Percentiles rank a stretch among this genome's conserved stretches.
Conservation (phyloP, 345 rosid species). For the Eutrema heterophyllum region DNA sequence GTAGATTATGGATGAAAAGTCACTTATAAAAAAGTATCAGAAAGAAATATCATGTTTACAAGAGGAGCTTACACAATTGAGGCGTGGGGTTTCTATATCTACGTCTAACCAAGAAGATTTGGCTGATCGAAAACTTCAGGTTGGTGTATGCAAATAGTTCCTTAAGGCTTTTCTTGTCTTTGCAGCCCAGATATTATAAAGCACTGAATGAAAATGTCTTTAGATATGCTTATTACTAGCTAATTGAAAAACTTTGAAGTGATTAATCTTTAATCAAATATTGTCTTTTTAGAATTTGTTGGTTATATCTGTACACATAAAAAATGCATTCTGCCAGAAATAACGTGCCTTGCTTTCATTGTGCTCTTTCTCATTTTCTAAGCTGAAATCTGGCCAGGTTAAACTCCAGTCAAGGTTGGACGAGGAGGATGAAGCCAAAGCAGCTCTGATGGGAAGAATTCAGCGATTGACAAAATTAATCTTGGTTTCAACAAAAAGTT, state of each 20-base stretch:
- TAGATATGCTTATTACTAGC: background rate
- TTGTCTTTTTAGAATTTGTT: background rate
- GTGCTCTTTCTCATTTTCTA: constrained; percentile 7
- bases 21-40: constrained; percentile 95
- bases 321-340: constrained; percentile 4
- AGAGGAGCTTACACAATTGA: constrained; percentile 84
- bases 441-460: constrained; percentile 98
- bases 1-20: constrained; percentile 96
- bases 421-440: constrained; percentile 99
- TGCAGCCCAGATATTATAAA: background rate
- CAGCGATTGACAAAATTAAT: constrained; percentile 95
- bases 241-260: background rate
- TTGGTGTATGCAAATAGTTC: constrained; percentile 28
- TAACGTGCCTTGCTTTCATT: background rate
- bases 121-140: constrained; percentile 76
- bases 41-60: constrained; percentile 90
- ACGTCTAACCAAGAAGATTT: constrained; percentile 81
- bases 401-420: constrained; percentile 95
- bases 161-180: constrained; percentile 1
- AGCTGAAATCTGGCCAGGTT: constrained; percentile 94
- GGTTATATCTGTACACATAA: background rate
- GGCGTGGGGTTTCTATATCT: constrained; percentile 52
- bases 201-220: background rate
- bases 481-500: constrained; percentile 92
- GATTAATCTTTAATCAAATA: background rate